Conservation (phyloP, 768 basidiomycete genomes). For the Myochromella boudieri region DNA sequence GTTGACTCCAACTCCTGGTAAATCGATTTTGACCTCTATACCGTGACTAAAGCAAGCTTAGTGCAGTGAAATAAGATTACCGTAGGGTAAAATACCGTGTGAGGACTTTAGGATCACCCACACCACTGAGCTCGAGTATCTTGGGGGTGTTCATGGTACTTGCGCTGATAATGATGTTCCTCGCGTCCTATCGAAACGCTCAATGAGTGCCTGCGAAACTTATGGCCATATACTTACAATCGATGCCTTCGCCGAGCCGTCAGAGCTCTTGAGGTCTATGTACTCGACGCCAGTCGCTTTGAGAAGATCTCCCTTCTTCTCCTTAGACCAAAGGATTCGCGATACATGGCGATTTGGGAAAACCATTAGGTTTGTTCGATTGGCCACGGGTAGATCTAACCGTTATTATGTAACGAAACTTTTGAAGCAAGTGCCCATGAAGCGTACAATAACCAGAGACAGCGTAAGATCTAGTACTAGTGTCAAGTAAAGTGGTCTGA, state of each 20-base stretch:
- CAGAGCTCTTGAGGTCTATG: neutral
- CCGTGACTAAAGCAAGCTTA: neutral
- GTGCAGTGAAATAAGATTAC: neutral
- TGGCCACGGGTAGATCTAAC: constrained; percentile 12
- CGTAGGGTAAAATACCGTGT: neutral
- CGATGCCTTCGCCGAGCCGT: too few relatives aligned
- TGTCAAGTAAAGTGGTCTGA: constrained; percentile 10
- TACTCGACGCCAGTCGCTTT: constrained; percentile 12
- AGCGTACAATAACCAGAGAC: constrained; percentile 13
- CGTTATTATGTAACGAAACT: neutral
- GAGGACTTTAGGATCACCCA: constrained; percentile 8
- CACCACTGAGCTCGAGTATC: constrained; percentile 12
- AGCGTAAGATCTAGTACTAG: constrained; percentile 13
- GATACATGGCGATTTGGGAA: constrained; percentile 10
- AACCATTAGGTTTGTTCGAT: constrained; percentile 10
- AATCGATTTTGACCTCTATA: constrained; percentile 4
- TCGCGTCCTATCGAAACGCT: too few relatives aligned
- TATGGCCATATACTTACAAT: too few relatives aligned
- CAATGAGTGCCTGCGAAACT: neutral
- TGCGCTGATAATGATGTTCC: constrained; percentile 12
- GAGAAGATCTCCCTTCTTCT: neutral
- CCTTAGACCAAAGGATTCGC: constrained; percentile 6
- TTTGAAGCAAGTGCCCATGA: neutral
- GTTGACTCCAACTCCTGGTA: constrained; percentile 14
- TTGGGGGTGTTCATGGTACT: constrained; percentile 15